Percentiles rank a stretch among this genome's conserved stretches.
Evolutionary conservation across 371 early-diverging fungal species (phyloP).

Genomic region (Rhizopus delemar): DNA sequence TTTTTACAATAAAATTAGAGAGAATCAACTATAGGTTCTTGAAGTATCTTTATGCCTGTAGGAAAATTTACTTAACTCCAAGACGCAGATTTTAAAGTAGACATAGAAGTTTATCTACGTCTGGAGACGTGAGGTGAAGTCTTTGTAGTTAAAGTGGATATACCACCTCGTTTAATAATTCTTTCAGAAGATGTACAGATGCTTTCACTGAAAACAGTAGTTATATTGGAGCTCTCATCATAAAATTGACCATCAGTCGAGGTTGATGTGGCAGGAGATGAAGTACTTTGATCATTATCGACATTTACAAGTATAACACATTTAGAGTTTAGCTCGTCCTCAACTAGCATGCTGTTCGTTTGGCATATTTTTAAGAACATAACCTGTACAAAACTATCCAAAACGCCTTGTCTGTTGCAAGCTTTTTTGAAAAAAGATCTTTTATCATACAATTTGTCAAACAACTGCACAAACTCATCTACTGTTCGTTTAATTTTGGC

Average conservation of each 20-base stretch:
- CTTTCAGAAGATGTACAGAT: conserved; percentile 22
- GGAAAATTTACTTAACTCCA: conserved; percentile 34
- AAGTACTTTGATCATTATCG: conserved; percentile 17
- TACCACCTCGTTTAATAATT: conserved; percentile 48
- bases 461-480: conserved; percentile 58
- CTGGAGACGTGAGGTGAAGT: conserved; percentile 50
- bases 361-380: conserved; percentile 58
- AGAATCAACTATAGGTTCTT: conserved; percentile 38
- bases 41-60: conserved; percentile 4
- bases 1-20: conserved; percentile 56
- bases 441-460: conserved; percentile 56
- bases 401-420: conserved; percentile 53
- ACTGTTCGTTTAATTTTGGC: conserved; percentile 8
- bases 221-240: conserved; percentile 8
- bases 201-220: conserved; percentile 17
- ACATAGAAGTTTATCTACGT: conserved; percentile 26
- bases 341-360: conserved; percentile 44
- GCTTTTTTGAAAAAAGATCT: conserved; percentile 59
- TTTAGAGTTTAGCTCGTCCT: conserved; percentile 47
- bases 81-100: conserved; percentile 16
- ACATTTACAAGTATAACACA: conserved; percentile 35
- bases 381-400: conserved; percentile 56
- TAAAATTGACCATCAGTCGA: conserved; percentile 13
- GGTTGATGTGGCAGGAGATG: conserved; percentile 11
- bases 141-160: conserved; percentile 44